phyloP scores from a whole-genome alignment of 1,139 yeast genomes.

The Debaryomycetaceae sp. region DNA sequence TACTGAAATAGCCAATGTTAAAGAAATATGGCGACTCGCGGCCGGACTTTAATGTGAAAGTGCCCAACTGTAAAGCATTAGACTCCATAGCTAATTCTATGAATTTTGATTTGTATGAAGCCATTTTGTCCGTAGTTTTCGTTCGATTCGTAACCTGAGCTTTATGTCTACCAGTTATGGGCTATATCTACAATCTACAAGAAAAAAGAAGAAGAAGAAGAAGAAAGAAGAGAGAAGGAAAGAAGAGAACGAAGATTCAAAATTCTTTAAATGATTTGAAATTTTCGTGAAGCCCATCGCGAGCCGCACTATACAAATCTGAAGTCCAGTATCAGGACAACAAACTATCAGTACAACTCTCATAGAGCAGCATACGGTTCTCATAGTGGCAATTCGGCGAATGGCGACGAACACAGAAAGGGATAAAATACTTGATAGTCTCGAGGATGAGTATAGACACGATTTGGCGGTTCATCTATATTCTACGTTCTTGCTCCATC shows the following conservation, averaged over 20 bases:
- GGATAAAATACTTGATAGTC: conserved; percentile 24
- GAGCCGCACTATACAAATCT: conserved; percentile 3
- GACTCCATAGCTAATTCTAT: conserved; percentile 78
- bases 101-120: conserved; percentile 58
- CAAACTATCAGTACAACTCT: neutral
- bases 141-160: too few relatives aligned
- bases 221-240: conserved; percentile 7
- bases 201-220: conserved; percentile 8
- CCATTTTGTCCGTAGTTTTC: conserved; percentile 13
- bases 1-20: conserved; percentile 85
- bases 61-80: conserved; percentile 81
- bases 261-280: neutral
- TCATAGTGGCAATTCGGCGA: conserved; percentile 11
- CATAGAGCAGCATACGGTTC: neutral
- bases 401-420: conserved; percentile 21
- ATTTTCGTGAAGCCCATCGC: neutral
- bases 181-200: conserved; percentile 1
- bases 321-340: neutral
- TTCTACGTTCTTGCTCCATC: conserved; percentile 39
- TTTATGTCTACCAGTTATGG: neutral
- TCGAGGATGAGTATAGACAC: conserved; percentile 42
- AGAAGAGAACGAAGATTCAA: neutral
- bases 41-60: conserved; percentile 87
- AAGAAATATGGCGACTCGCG: conserved; percentile 95
- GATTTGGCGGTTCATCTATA: conserved; percentile 56